Conservation (phyloP, 305 asterid genomes). For the Solanum aculeatissimum region DNA sequence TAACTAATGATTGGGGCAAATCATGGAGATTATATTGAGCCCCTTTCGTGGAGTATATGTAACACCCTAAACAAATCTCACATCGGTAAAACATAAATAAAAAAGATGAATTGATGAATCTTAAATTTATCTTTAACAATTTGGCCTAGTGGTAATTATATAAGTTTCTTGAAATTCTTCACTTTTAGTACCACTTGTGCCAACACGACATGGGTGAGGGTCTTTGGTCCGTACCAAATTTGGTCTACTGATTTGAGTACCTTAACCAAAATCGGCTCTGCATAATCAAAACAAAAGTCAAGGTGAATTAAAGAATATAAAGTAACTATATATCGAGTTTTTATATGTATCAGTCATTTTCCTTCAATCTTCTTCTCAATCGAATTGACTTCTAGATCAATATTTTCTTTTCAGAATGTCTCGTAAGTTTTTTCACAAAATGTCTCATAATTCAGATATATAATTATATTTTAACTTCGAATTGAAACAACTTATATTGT, state of each 20-base stretch:
- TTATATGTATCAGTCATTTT: too few relatives aligned
- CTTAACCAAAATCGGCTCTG: not conserved
- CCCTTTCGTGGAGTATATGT: not conserved
- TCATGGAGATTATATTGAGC: not conserved
- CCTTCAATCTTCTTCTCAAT: too few relatives aligned
- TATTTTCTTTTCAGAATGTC: too few relatives aligned
- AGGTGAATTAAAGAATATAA: too few relatives aligned
- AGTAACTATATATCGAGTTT: too few relatives aligned
- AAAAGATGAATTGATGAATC: not conserved
- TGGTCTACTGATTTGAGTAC: not conserved
- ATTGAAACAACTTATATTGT: too few relatives aligned
- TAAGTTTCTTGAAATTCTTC: accelerated
- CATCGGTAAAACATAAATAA: not conserved
- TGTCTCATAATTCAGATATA: too few relatives aligned
- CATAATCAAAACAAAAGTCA: too few relatives aligned
- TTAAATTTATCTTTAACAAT: not conserved
- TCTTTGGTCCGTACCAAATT: not conserved
- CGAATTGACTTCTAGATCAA: too few relatives aligned
- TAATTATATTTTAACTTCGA: not conserved
- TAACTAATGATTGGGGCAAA: not conserved
- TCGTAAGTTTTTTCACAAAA: too few relatives aligned
- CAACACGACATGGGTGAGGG: not conserved
- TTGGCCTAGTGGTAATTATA: not conserved
- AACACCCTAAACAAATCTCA: not conserved
- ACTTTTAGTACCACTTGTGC: not conserved